Conservation (phyloP, 2,329 filamentous ascomycete genomes). For the Pezicula carpinea region DNA sequence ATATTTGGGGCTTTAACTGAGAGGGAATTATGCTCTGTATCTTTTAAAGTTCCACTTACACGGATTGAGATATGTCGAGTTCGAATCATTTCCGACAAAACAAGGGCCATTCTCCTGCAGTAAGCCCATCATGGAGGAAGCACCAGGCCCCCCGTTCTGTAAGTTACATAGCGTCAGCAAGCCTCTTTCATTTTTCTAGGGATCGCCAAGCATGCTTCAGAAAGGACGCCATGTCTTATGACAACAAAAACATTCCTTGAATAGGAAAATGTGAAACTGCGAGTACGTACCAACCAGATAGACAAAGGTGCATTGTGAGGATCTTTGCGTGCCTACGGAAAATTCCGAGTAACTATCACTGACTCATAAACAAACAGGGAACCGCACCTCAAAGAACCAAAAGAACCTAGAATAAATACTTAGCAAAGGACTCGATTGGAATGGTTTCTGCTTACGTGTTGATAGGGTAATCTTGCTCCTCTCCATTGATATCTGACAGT, state of each 20-base stretch:
- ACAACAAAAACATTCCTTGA: too few species aligned
- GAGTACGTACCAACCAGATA: conserved; percentile 44
- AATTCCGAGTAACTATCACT: too few species aligned
- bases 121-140: conserved; percentile 55
- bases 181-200: too few species aligned
- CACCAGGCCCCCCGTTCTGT: conserved; percentile 56
- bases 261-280: too few species aligned
- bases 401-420: conserved; percentile 25
- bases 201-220: too few species aligned
- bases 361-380: too few species aligned
- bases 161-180: too few species aligned
- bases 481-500: conserved; percentile 4
- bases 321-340: conserved; percentile 29
- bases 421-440: neutral
- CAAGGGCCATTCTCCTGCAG: conserved; percentile 52
- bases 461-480: conserved; percentile 7
- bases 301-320: conserved; percentile 44
- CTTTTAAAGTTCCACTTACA: conserved; percentile 65
- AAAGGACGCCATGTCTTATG: too few species aligned
- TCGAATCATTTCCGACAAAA: conserved; percentile 29
- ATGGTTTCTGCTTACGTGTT: conserved; percentile 6
- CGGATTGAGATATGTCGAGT: conserved; percentile 41
- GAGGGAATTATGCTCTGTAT: conserved; percentile 25
- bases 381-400: conserved; percentile 34
- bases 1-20: too few species aligned